A percentile compares a stretch with the other conserved stretches of the same genome.
These are phyloP conservation scores for Aureoboletus auriporus DNA, from an alignment of 768 basidiomycete species.

Conservation along the genomic window DNA sequence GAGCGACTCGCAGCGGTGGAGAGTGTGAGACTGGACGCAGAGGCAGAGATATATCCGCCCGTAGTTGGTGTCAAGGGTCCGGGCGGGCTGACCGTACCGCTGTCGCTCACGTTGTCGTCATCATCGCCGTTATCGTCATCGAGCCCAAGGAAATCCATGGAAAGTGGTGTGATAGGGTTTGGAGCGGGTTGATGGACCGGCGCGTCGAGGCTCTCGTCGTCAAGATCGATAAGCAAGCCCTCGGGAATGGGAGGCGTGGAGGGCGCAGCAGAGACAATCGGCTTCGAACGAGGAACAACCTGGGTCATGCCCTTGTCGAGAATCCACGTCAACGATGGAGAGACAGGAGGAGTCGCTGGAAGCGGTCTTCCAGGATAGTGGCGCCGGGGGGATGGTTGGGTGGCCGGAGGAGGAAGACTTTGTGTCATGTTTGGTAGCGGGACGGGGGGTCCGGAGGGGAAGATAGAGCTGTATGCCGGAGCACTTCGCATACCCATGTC, in stretches of 20 bases:
- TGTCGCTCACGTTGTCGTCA: slow-evolving; percentile 25
- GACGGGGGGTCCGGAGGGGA: slow-evolving; percentile 31
- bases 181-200: slow-evolving; percentile 3
- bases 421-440: slow-evolving; percentile 23
- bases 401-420: slow-evolving; percentile 18
- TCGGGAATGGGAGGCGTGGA: slow-evolving; percentile 39
- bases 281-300: slow-evolving; percentile 13
- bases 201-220: slow-evolving; percentile 36
- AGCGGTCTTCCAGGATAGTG: slow-evolving; percentile 33
- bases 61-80: slow-evolving; percentile 31
- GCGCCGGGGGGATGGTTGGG: slow-evolving; percentile 26
- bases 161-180: slow-evolving; percentile 14
- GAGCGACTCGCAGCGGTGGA: slow-evolving; percentile 21
- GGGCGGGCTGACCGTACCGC: slow-evolving; percentile 29
- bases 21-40: slow-evolving; percentile 27
- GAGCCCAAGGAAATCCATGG: slow-evolving; percentile 22
- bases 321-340: slow-evolving; percentile 32
- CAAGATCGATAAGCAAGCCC: slow-evolving; percentile 55
- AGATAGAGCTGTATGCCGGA: slow-evolving; percentile 31
- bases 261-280: slow-evolving; percentile 14
- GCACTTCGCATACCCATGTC: slow-evolving; percentile 31
- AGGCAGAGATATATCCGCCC: slow-evolving; percentile 17
- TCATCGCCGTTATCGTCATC: background rate
- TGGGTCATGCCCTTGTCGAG: slow-evolving; percentile 26
- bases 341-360: slow-evolving; percentile 30